phyloP scores from a whole-genome alignment of 805 yeast genomes.

The Naumovozyma baii region DNA sequence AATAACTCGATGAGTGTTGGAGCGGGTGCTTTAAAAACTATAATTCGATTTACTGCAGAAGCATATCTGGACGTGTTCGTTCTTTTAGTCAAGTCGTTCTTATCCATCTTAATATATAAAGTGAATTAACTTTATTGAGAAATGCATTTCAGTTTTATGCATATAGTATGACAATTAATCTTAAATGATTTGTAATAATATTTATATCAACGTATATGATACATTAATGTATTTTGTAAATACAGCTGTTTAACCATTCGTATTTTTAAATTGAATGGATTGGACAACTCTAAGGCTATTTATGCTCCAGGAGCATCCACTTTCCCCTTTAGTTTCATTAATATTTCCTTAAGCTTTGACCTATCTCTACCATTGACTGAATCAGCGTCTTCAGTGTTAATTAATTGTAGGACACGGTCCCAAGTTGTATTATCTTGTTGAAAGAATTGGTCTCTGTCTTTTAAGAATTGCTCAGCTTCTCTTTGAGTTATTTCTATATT shows the following conservation, averaged over 20 bases:
- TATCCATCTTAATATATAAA: too few species aligned
- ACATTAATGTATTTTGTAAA: neutral
- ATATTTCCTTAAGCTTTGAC: conserved; percentile 56
- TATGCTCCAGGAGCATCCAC: conserved; percentile 68
- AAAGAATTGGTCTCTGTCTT: conserved; percentile 67
- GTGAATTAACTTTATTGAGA: too few species aligned
- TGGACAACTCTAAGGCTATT: too few species aligned
- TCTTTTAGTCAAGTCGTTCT: too few species aligned
- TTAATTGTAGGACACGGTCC: conserved; percentile 54
- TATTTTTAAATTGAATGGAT: too few species aligned
- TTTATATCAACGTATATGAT: neutral
- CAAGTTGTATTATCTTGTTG: conserved; percentile 70
- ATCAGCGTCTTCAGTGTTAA: conserved; percentile 37
- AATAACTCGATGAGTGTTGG: conserved; percentile 15
- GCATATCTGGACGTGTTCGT: neutral
- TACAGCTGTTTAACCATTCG: neutral
- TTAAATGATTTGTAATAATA: neutral
- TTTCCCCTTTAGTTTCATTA: conserved; percentile 58
- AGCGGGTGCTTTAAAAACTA: conserved; percentile 13
- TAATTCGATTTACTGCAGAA: conserved; percentile 1
- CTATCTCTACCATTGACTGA: conserved; percentile 46
- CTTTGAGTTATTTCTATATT: conserved; percentile 50
- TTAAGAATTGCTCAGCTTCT: conserved; percentile 63
- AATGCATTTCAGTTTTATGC: too few species aligned
- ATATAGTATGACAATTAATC: too few species aligned